Evolutionary conservation across 768 basidiomycete species (phyloP).

Genomic region (Tulasnella sp.): DNA sequence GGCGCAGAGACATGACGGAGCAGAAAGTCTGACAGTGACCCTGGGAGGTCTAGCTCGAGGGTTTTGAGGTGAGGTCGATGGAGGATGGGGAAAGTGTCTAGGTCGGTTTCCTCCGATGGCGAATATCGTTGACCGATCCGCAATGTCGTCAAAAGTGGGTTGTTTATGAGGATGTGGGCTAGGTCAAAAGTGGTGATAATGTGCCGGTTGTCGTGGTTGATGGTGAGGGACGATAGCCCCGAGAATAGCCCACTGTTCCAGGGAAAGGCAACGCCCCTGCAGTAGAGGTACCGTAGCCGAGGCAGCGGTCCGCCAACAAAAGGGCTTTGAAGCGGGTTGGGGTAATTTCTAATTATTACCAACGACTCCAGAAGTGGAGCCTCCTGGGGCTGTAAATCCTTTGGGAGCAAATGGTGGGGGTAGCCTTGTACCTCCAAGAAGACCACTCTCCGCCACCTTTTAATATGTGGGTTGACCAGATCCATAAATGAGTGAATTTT

Average conservation of each 20-base stretch:
- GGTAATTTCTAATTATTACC: neutral
- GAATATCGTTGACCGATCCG: neutral
- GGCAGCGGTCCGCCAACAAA: neutral
- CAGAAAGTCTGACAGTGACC: neutral
- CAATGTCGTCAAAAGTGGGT: neutral
- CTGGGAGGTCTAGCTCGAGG: neutral
- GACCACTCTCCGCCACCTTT: neutral
- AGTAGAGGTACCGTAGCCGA: neutral
- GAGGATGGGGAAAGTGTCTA: neutral
- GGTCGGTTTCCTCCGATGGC: neutral
- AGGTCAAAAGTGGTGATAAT: neutral
- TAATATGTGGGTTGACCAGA: neutral
- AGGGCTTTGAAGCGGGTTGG: neutral
- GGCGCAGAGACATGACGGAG: neutral
- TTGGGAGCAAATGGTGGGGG: neutral
- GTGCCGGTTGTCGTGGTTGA: neutral
- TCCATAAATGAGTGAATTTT: neutral
- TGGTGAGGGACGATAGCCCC: neutral
- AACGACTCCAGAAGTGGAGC: neutral
- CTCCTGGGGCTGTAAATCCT: neutral
- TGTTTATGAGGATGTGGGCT: neutral
- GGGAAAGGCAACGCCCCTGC: neutral
- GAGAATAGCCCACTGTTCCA: neutral
- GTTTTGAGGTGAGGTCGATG: neutral
- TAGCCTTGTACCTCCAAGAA: no score